Evolutionary conservation across 2,329 filamentous ascomycete species (phyloP).

Genomic region (Apiospora rasikravindrae): DNA sequence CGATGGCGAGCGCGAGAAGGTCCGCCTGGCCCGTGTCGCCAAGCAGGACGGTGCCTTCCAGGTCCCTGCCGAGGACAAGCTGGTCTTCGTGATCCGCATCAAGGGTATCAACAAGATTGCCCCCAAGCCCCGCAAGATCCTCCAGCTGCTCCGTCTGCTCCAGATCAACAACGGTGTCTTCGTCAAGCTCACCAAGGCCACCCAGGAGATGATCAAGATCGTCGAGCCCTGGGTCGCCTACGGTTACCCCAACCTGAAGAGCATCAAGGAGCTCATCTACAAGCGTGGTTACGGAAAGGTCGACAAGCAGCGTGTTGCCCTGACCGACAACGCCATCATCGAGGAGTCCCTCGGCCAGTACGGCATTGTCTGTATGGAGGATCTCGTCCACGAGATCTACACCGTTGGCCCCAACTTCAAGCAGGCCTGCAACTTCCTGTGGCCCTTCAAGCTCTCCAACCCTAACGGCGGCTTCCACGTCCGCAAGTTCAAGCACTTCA

Average conservation of each 20-base stretch:
- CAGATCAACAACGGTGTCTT: slow-evolving; percentile 99
- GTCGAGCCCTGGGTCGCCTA: slow-evolving; percentile 99
- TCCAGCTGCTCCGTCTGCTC: slow-evolving; percentile 98
- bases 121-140: slow-evolving; percentile 99
- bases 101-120: slow-evolving; percentile 99
- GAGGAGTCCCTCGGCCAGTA: slow-evolving; percentile 97
- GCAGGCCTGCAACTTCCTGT: slow-evolving; percentile 98
- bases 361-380: slow-evolving; percentile 99
- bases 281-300: slow-evolving; percentile 99
- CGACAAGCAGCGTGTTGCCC: slow-evolving; percentile 94
- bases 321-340: slow-evolving; percentile 97
- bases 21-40: slow-evolving; percentile 86
- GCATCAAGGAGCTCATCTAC: slow-evolving; percentile 98
- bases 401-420: slow-evolving; percentile 99
- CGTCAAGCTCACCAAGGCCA: slow-evolving; percentile 96
- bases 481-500: slow-evolving; percentile 99
- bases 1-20: slow-evolving; percentile 96
- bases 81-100: slow-evolving; percentile 98
- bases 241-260: slow-evolving; percentile 99
- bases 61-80: slow-evolving; percentile 91
- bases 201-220: slow-evolving; percentile 94
- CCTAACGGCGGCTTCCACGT: slow-evolving; percentile 94
- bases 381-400: slow-evolving; percentile 99
- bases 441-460: slow-evolving; percentile 99
- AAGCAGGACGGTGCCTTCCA: slow-evolving; percentile 94